These are phyloP conservation scores for Pilatotrama ljubarskyi DNA, from an alignment of 768 basidiomycete species.

Conservation along the genomic window DNA sequence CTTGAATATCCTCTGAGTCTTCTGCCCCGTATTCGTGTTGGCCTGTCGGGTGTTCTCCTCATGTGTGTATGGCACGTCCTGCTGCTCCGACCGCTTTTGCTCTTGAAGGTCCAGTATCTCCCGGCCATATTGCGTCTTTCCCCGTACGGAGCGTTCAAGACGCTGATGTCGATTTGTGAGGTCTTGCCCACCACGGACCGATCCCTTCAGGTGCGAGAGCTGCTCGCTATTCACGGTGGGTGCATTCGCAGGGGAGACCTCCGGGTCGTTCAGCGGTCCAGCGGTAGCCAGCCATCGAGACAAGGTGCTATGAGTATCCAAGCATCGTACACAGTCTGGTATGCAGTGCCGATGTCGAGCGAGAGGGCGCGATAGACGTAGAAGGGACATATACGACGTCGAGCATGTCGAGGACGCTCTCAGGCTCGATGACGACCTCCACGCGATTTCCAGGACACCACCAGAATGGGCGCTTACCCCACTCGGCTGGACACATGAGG, in stretches of 20 bases:
- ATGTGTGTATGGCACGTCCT: constrained; percentile 25
- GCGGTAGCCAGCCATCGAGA: neutral
- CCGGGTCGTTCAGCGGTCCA: constrained; percentile 2
- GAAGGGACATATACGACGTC: constrained; percentile 17
- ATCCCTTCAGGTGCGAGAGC: constrained; percentile 17
- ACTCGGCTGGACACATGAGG: neutral
- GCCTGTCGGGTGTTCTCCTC: constrained; percentile 4
- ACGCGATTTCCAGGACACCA: too few species aligned
- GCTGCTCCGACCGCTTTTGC: neutral
- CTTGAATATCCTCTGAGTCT: constrained; percentile 38
- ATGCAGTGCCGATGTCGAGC: neutral
- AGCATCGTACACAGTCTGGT: neutral
- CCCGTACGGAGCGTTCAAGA: constrained; percentile 55
- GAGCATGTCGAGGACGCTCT: constrained; percentile 19
- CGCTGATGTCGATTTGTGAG: constrained; percentile 54
- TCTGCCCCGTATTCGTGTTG: constrained; percentile 1
- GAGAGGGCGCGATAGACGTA: constrained; percentile 4
- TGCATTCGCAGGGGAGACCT: neutral
- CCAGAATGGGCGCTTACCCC: neutral
- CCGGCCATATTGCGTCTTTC: constrained; percentile 39
- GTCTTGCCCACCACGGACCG: constrained; percentile 55
- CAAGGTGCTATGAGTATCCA: neutral
- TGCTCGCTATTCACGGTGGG: constrained; percentile 2
- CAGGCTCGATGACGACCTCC: neutral
- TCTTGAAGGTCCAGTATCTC: constrained; percentile 4